Conservation (phyloP, 2,329 filamentous ascomycete genomes). For the Cladosporium sp. region DNA sequence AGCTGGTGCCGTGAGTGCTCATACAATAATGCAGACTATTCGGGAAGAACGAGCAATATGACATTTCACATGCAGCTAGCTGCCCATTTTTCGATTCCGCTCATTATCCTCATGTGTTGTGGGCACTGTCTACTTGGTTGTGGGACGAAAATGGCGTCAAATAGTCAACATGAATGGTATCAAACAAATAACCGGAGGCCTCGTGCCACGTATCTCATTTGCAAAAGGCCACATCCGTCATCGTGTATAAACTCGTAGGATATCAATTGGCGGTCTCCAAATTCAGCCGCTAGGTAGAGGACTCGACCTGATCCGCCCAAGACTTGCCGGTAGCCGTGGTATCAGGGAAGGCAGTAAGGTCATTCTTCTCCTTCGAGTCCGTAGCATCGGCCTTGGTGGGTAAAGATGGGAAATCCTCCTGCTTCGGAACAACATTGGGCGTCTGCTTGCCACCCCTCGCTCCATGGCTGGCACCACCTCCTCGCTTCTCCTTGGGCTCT, state of each 20-base stretch:
- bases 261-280: no score
- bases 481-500: constrained; percentile 22
- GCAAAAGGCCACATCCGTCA: neutral
- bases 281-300: constrained; percentile 9
- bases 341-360: constrained; percentile 1
- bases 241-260: neutral
- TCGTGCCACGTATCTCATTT: no score
- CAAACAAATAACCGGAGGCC: no score
- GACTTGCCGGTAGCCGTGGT: constrained; percentile 23
- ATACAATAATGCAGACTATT: no score
- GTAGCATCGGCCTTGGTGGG: constrained; percentile 14
- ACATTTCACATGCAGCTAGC: no score
- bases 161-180: no score
- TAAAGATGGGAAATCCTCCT: constrained; percentile 44
- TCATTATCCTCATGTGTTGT: no score
- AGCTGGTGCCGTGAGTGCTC: no score
- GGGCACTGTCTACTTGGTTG: no score
- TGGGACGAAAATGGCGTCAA: no score
- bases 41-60: no score
- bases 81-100: no score
- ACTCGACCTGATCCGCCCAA: constrained; percentile 45
- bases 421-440: constrained; percentile 32
- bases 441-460: constrained; percentile 25
- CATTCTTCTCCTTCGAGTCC: constrained; percentile 1
- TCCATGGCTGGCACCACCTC: constrained; percentile 14